Conservation (phyloP, 257 asterid species). For the Linaria vulgaris region DNA sequence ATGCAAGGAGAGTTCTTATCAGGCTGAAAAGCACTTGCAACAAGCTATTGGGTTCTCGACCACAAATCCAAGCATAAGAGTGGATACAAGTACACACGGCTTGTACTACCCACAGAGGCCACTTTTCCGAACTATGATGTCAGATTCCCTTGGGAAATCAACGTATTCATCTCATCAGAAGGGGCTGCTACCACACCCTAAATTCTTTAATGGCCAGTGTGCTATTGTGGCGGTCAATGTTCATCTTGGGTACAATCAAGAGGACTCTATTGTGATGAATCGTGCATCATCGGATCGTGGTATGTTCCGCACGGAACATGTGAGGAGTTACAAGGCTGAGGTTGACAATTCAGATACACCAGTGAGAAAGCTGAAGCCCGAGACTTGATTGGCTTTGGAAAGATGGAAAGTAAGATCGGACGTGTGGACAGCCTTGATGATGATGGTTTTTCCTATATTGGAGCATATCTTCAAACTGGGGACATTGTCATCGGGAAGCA, state of each 20-base stretch:
- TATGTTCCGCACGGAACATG: constrained; percentile 86
- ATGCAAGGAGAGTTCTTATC: constrained; percentile 89
- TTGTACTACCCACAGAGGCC: constrained; percentile 88
- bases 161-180: constrained; percentile 39
- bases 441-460: constrained; percentile 87
- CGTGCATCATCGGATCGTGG: constrained; percentile 93
- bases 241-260: constrained; percentile 93
- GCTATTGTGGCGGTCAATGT: constrained; percentile 93
- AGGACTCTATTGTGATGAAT: constrained; percentile 93
- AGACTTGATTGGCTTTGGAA: constrained; percentile 65
- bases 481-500: constrained; percentile 86
- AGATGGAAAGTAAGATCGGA: constrained; percentile 76
- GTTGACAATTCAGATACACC: constrained; percentile 54
- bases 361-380: constrained; percentile 51
- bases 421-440: constrained; percentile 90
- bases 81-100: constrained; percentile 80
- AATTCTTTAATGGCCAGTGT: constrained; percentile 87
- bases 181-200: constrained; percentile 78
- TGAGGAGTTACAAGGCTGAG: constrained; percentile 81
- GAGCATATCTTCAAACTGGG: constrained; percentile 86
- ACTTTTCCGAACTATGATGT: constrained; percentile 68
- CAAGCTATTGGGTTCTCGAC: constrained; percentile 88
- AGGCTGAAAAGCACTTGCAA: constrained; percentile 94
- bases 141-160: constrained; percentile 85
- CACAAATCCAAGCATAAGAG: constrained; percentile 62